Conservation (phyloP, 768 basidiomycete species). For the Lentinula guzmanii region DNA sequence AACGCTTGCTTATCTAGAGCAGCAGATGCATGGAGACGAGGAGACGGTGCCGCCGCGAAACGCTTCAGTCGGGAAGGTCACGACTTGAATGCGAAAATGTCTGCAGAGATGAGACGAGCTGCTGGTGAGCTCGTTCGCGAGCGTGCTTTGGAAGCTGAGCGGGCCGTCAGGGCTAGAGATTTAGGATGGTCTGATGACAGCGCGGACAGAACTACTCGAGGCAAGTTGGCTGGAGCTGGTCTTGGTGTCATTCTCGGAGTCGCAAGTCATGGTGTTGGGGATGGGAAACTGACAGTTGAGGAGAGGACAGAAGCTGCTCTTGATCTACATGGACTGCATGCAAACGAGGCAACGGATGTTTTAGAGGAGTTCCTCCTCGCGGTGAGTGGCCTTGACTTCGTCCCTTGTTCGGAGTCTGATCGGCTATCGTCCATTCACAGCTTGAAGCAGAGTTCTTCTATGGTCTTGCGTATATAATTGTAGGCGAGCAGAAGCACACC, state of each 20-base stretch:
- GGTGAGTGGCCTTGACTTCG: slow-evolving; percentile 37
- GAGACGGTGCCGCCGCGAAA: slow-evolving; percentile 94
- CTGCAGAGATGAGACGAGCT: slow-evolving; percentile 76
- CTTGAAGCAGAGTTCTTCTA: slow-evolving; percentile 85
- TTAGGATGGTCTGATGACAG: slow-evolving; percentile 74
- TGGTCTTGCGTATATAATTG: slow-evolving; percentile 83
- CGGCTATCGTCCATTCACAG: slow-evolving; percentile 26
- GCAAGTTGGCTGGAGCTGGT: slow-evolving; percentile 72
- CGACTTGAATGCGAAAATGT: slow-evolving; percentile 89
- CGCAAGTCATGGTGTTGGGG: slow-evolving; percentile 52
- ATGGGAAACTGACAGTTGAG: slow-evolving; percentile 59
- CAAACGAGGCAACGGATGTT: slow-evolving; percentile 89
- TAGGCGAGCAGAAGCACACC: slow-evolving; percentile 95
- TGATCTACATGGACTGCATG: slow-evolving; percentile 91
- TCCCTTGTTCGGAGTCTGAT: not conserved
- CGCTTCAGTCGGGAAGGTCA: slow-evolving; percentile 92
- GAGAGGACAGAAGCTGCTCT: slow-evolving; percentile 87
- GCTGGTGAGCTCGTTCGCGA: slow-evolving; percentile 84
- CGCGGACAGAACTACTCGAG: slow-evolving; percentile 67
- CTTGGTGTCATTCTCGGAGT: slow-evolving; percentile 88
- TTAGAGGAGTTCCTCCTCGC: slow-evolving; percentile 83
- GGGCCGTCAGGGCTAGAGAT: slow-evolving; percentile 68
- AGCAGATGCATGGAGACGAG: slow-evolving; percentile 92
- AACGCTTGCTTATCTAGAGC: slow-evolving; percentile 94
- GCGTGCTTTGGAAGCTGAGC: slow-evolving; percentile 67